Evolutionary conservation across 495 filamentous ascomycete species (phyloP).

Genomic region (Xylaria sp.): DNA sequence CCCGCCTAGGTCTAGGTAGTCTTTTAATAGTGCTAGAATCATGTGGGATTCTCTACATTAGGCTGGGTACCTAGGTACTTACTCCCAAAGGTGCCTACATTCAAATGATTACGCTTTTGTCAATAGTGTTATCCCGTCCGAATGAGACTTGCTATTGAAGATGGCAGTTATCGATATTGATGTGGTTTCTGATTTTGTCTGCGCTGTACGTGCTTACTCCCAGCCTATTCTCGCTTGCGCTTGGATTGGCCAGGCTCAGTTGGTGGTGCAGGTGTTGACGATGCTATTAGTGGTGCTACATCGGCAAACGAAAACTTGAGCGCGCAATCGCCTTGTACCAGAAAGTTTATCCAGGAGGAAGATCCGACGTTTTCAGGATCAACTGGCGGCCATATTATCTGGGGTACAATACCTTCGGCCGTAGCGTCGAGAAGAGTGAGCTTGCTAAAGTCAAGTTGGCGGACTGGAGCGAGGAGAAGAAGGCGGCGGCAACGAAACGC

Average conservation of each 20-base stretch:
- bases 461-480: slow-evolving; percentile 8
- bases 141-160: not conserved
- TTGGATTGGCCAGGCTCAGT: not conserved
- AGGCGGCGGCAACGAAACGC: not conserved
- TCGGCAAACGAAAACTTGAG: slow-evolving; percentile 1
- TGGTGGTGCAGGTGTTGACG: not conserved
- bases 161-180: slow-evolving; percentile 10
- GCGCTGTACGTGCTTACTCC: slow-evolving; percentile 1
- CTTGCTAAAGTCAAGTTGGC: slow-evolving; percentile 15
- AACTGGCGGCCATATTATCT: slow-evolving; percentile 18
- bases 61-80: too few relatives aligned
- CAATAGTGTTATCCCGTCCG: not conserved
- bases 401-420: not conserved
- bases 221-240: not conserved
- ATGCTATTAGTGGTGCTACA: slow-evolving; percentile 15
- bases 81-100: not conserved
- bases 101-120: not conserved
- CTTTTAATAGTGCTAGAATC: too few relatives aligned
- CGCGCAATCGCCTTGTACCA: not conserved
- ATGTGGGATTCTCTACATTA: too few relatives aligned
- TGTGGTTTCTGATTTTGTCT: slow-evolving; percentile 6
- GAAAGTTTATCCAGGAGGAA: slow-evolving; percentile 21
- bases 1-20: too few relatives aligned
- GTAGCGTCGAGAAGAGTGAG: slow-evolving; percentile 9
- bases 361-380: not conserved